phyloP scores from a whole-genome alignment of 2,329 filamentous ascomycete genomes.

The Escovopsis weberi region DNA sequence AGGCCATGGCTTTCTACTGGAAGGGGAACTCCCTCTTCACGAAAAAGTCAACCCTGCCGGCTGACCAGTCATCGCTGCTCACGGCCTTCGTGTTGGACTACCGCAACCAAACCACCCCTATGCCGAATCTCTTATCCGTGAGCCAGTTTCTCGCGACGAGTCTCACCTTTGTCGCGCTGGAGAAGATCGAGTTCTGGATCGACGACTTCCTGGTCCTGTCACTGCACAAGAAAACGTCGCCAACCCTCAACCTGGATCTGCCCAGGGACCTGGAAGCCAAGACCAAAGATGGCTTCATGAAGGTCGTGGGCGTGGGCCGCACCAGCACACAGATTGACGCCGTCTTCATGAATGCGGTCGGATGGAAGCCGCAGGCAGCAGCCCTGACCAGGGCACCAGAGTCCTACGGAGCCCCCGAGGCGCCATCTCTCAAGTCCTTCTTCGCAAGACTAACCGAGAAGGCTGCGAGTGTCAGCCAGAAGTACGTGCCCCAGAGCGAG shows the following conservation, averaged over 20 bases:
- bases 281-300: conserved; percentile 83
- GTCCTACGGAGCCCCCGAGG: conserved; percentile 31
- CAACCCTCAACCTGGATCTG: conserved; percentile 55
- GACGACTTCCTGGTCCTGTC: conserved; percentile 73
- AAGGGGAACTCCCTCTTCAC: conserved; percentile 97
- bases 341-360: conserved; percentile 72
- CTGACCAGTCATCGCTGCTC: conserved; percentile 49
- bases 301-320: conserved; percentile 61
- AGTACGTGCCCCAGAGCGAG: conserved; percentile 43
- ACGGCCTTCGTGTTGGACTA: conserved; percentile 96
- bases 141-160: conserved; percentile 90
- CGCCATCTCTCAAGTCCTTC: conserved; percentile 58
- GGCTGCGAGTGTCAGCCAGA: conserved; percentile 33
- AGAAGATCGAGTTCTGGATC: conserved; percentile 78
- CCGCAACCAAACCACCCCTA: conserved; percentile 69
- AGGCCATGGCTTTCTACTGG: conserved; percentile 99
- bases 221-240: conserved; percentile 74
- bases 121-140: conserved; percentile 74
- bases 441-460: conserved; percentile 60
- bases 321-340: conserved; percentile 89
- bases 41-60: conserved; percentile 61
- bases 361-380: conserved; percentile 54
- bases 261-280: conserved; percentile 67
- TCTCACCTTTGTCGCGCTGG: conserved; percentile 83
- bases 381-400: conserved; percentile 29